A percentile compares a stretch with the other conserved stretches of the same genome.
Conservation (phyloP, 352 stramenopile species). For the Globisporangium solare region DNA sequence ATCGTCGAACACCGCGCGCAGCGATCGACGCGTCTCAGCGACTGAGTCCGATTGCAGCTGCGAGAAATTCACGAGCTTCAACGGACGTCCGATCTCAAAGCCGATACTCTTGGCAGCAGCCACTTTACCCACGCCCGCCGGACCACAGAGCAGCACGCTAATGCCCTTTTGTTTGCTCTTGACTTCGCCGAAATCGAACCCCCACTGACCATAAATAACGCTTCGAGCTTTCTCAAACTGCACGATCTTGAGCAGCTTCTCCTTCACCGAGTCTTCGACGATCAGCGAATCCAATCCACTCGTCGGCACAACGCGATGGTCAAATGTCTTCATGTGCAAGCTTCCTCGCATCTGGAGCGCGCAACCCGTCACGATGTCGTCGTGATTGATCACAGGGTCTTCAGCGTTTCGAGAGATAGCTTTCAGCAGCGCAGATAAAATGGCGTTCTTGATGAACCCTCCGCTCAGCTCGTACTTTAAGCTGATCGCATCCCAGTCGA, state of each 20-base stretch:
- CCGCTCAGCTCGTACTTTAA: conserved; percentile 88
- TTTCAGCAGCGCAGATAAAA: conserved; percentile 77
- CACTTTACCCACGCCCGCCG: conserved; percentile 71
- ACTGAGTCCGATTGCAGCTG: conserved; percentile 74
- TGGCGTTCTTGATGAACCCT: conserved; percentile 90
- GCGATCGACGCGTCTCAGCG: conserved; percentile 65
- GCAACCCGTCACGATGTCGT: conserved; percentile 74
- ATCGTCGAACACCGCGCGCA: conserved; percentile 83
- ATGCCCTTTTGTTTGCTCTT: conserved; percentile 85
- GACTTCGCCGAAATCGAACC: conserved; percentile 75
- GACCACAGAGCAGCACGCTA: conserved; percentile 68
- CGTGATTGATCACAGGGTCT: conserved; percentile 63
- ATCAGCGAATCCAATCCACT: conserved; percentile 72
- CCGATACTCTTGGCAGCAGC: conserved; percentile 72
- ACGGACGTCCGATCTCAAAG: conserved; percentile 76
- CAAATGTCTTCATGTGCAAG: conserved; percentile 87
- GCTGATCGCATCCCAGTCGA: conserved; percentile 81
- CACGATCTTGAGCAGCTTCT: conserved; percentile 62
- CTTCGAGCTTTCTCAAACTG: conserved; percentile 82
- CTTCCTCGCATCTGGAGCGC: conserved; percentile 85
- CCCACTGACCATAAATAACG: conserved; percentile 85
- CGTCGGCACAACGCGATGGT: conserved; percentile 79
- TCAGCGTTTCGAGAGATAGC: conserved; percentile 60
- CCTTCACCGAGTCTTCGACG: conserved; percentile 58
- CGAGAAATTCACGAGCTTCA: conserved; percentile 80